Conservation (phyloP, 2,329 filamentous ascomycete species). For the Akanthomyces lecanii region DNA sequence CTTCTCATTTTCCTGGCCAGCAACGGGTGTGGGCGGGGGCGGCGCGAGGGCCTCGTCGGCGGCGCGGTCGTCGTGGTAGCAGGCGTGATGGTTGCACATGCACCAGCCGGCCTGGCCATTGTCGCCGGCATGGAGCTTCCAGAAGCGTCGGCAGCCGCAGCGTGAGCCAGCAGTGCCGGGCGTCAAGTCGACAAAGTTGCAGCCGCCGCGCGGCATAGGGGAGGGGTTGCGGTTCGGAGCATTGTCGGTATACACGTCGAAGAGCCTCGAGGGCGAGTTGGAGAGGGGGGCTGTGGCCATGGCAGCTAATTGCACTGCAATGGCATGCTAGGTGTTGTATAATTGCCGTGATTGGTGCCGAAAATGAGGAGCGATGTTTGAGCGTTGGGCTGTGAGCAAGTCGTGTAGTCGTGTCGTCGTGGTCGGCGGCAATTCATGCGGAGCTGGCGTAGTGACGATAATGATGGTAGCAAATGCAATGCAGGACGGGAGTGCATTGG, state of each 20-base stretch:
- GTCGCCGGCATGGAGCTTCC: constrained; percentile 41
- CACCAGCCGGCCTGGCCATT: constrained; percentile 48
- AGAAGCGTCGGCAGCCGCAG: constrained; percentile 60
- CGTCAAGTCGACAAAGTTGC: constrained; percentile 54
- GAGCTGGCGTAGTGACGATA: neutral
- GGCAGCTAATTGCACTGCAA: constrained; percentile 44
- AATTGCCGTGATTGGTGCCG: neutral
- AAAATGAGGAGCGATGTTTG: neutral
- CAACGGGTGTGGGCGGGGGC: constrained; percentile 23
- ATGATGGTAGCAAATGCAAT: neutral
- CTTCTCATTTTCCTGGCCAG: constrained; percentile 50
- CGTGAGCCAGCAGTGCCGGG: constrained; percentile 48
- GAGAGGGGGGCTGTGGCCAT: constrained; percentile 44
- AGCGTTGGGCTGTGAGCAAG: neutral
- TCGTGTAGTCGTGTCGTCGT: neutral
- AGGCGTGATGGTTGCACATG: constrained; percentile 61
- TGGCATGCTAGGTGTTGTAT: constrained; percentile 14
- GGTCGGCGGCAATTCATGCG: neutral
- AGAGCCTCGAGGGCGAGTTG: constrained; percentile 42
- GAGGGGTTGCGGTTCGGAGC: constrained; percentile 24
- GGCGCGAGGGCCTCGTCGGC: constrained; percentile 19
- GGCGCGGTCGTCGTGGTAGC: constrained; percentile 51
- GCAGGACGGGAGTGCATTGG: neutral
- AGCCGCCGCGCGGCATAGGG: constrained; percentile 48
- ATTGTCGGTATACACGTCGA: constrained; percentile 53